Evolutionary conservation across 164 flowering plant species (phyloP), one percentile per base, ranked within the genome.

Genomic region (Buxus sempervirens): DNA sequence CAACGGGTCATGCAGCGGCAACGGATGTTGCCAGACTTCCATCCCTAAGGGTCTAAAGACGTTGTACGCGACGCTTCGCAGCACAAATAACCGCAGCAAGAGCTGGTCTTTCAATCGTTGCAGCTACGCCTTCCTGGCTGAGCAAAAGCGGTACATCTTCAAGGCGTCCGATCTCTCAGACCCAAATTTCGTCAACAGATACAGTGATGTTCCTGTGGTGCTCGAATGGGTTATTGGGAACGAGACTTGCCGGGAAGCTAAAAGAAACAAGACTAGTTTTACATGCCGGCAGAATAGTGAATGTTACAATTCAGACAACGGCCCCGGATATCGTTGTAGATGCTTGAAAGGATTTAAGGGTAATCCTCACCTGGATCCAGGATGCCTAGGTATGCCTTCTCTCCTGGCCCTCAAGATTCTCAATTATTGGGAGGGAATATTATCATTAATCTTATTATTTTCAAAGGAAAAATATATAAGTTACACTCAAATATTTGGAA

Each of bases 291-390:
- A 67, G 27, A 76, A 76, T 32, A 78, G 77, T 53, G 7, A 28
- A 21, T 83, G 86, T 53, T 28, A 58, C 36, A 70, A 79, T 26
- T 64, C 73, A 5, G 22, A 56, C 2, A 58, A 60, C 4, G 71
- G 69, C 12, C 62, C 59, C n/a, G 75, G 79, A 19, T 76, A 83
- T 63, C 65, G 70, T 15, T 77, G 84, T 65, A 41, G 13, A 26
- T 82, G 84, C 48, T 18, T 15, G 9, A 22, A 61, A 26, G 84
- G 81, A 18, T 77, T 75, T 59, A 25, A 65, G 28, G 82, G 82
- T 19, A 79, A 79, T 68, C 84, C 84, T 42, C 72, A 81, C 55
- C 79, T 81, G n/a, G n/a, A n/a, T 65, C 62, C 28, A 19, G 82
- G 84, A 55, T 82, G 86, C 62, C 77, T 72, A 68, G 86, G 86